Evolutionary conservation across 306 rosid genomes (phyloP), one percentile per base, ranked within the genome.

Genomic region (Castanopsis chinensis): DNA sequence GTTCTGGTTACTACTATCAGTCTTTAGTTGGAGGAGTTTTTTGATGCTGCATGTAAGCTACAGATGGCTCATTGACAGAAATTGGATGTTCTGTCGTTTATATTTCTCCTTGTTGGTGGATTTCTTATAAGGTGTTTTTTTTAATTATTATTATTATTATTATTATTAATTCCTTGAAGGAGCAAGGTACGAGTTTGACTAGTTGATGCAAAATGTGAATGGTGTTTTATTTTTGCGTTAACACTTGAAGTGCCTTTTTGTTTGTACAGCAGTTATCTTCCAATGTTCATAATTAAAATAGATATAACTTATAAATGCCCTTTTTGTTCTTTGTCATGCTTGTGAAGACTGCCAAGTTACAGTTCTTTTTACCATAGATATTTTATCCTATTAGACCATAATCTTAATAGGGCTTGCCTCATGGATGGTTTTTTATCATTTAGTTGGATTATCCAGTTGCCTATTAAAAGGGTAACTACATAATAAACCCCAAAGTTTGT

Each of bases 1-100:
- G 35, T 84, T 61, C 43, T 78, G 55, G 41, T 65, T 75, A 3
- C 57, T 33, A 25, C 72, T 55, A 28, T 30, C 56, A 65, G 58
- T 43, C 18, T 75, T 23, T 5, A 19, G 51, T 49, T 67, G 37
- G 52, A 8, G 35, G 27, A 67, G 20, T 9, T 67, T 65, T 67
- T 5, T 17, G 7, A 6, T 64, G 23, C 70, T 64, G 41, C 45
- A 4, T 30, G 17, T 30, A 64, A 28, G 20, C 41, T 64, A 1
- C 15, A 13, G 70, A 30, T 30, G 23, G 70, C 21, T 18, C 9
- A 14, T 64, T 1, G 12, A 64, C 45, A 64, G 12, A 60, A 18
- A 64, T 64, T 64, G 17, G 41, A 28, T 21, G 5, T 23, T 20
- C 43, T 30, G 21, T 18, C 21, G 3, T 59, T 59, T 11, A 21